Conservation (phyloP, 148 eudicot genomes). For the Bassia scoparia region DNA sequence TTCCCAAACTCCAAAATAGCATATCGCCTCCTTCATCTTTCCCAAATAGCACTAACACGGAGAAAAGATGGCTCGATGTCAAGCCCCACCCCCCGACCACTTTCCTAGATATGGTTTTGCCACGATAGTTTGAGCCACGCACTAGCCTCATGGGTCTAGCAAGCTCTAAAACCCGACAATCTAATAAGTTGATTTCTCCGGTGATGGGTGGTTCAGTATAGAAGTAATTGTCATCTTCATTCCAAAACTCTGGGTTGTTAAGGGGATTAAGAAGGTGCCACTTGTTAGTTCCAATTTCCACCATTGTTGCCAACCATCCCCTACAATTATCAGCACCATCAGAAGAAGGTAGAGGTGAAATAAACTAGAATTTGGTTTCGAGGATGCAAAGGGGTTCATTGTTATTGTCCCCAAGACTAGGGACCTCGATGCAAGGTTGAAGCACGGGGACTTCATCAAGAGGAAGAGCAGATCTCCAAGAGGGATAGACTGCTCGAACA, state of each 20-base stretch:
- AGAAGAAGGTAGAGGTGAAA: background rate
- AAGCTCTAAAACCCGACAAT: background rate
- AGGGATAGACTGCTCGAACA: conserved; percentile 6
- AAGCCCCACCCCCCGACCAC: background rate
- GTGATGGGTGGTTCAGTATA: background rate
- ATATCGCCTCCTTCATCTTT: background rate
- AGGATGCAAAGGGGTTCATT: background rate
- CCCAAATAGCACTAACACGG: background rate
- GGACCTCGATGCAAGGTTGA: background rate
- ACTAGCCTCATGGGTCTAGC: background rate
- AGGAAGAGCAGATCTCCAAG: conserved; percentile 7
- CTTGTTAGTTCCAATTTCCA: background rate
- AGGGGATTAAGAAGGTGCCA: background rate
- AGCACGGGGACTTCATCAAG: background rate
- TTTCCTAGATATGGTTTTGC: background rate
- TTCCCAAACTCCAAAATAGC: background rate
- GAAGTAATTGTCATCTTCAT: background rate
- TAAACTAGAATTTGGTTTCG: background rate
- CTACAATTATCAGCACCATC: background rate
- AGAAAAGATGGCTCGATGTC: background rate
- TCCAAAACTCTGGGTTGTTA: background rate
- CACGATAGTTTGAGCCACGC: background rate
- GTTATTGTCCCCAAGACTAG: background rate
- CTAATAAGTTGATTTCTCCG: background rate
- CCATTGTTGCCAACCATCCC: background rate